Conservation (phyloP, 805 yeast species). For the Myxozyma melibiosi region DNA sequence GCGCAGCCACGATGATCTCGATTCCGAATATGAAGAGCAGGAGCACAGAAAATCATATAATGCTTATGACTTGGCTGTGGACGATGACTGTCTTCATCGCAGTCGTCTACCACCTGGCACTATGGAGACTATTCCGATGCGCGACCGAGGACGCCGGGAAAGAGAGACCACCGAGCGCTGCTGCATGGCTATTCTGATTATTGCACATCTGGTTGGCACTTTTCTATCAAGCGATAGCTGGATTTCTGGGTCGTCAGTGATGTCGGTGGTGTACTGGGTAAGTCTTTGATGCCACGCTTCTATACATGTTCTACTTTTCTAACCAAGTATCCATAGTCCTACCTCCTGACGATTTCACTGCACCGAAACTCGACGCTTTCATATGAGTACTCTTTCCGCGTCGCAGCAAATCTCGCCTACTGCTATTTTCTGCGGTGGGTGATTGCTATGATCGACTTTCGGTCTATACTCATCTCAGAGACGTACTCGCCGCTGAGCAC, state of each 20-base stretch:
- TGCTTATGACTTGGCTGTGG: conserved; percentile 44
- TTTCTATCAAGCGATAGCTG: neutral
- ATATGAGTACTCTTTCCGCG: conserved; percentile 7
- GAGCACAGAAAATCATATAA: conserved; percentile 62
- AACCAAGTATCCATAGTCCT: neutral
- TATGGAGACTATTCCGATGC: conserved; percentile 3
- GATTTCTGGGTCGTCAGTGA: neutral
- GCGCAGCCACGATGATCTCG: neutral
- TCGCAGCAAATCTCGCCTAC: conserved; percentile 5
- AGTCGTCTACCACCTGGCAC: neutral
- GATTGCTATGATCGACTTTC: neutral
- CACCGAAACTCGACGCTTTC: conserved; percentile 2
- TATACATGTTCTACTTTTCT: neutral
- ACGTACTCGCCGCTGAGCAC: neutral
- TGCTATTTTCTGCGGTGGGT: neutral
- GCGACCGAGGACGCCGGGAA: conserved; percentile 2
- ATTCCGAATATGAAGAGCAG: neutral
- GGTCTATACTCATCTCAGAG: neutral
- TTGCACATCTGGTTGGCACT: neutral
- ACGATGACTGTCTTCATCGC: conserved; percentile 9
- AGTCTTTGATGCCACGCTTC: neutral
- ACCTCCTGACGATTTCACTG: neutral
- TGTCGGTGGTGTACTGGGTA: conserved; percentile 2
- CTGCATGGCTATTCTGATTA: neutral
- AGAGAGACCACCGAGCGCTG: conserved; percentile 5